Evolutionary conservation across 768 basidiomycete genomes (phyloP).

Genomic region (Lactarius trivialis): DNA sequence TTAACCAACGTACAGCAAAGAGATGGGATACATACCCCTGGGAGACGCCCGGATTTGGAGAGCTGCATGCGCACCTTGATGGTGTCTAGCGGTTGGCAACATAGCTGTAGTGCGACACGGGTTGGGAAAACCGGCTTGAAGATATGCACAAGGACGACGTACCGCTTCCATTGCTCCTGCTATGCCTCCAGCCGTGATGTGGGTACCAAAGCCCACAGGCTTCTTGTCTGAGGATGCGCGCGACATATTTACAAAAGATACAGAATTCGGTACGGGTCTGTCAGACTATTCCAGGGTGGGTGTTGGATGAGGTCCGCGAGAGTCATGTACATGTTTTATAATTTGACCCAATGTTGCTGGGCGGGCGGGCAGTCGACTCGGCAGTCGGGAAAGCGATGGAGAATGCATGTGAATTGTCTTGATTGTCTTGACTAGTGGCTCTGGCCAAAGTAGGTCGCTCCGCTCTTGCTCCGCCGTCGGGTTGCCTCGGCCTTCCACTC

Average conservation of each 20-base stretch:
- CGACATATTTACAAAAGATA: constrained; percentile 5
- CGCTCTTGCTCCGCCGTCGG: constrained; percentile 5
- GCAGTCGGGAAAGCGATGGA: neutral
- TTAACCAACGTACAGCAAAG: neutral
- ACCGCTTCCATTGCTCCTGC: constrained; percentile 94
- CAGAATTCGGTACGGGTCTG: neutral
- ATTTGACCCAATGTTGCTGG: neutral
- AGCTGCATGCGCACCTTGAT: constrained; percentile 99
- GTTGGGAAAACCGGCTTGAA: neutral
- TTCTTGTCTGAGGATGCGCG: constrained; percentile 46
- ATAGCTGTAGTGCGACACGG: constrained; percentile 39
- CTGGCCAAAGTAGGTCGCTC: neutral
- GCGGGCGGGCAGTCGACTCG: neutral
- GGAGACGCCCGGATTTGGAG: constrained; percentile 64
- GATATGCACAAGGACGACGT: constrained; percentile 26
- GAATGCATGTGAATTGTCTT: constrained; percentile 3
- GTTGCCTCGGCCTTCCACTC: neutral
- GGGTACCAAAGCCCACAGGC: constrained; percentile 78
- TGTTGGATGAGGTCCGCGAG: neutral
- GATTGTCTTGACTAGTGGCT: neutral
- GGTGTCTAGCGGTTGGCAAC: constrained; percentile 92
- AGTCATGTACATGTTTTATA: neutral
- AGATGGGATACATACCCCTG: constrained; percentile 64
- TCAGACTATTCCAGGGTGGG: neutral
- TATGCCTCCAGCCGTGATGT: constrained; percentile 90